phyloP scores from a whole-genome alignment of 169 alveolate genomes.

The Toxoplasma gondii region DNA sequence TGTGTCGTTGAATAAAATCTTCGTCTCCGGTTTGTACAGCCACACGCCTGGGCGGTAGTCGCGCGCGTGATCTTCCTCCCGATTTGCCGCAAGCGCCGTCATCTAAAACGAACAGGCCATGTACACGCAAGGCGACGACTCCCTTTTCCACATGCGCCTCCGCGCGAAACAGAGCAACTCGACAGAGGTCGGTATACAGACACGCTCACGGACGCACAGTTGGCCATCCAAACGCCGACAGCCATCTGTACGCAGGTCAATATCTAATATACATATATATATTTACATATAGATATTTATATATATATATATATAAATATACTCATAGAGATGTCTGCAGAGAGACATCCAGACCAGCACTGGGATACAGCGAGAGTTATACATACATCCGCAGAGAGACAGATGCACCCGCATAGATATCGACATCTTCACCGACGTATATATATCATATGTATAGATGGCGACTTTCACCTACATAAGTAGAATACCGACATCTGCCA shows the following conservation, averaged over 20 bases:
- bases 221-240: neutral
- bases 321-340: neutral
- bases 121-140: conserved; percentile 26
- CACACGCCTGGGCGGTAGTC: conserved; percentile 72
- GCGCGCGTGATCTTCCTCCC: conserved; percentile 59
- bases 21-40: conserved; percentile 72
- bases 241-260: neutral
- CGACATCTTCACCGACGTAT: neutral
- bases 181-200: too few relatives aligned
- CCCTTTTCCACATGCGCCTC: neutral
- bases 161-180: neutral
- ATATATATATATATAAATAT: neutral
- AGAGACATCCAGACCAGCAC: neutral
- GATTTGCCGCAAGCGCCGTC: conserved; percentile 68
- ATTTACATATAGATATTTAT: neutral
- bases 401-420: neutral
- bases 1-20: conserved; percentile 71
- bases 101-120: neutral
- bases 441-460: neutral
- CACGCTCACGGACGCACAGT: too few relatives aligned
- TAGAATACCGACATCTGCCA: too few relatives aligned
- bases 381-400: neutral
- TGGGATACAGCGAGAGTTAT: neutral
- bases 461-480: neutral
- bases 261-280: neutral